Base-by-base conservation (phyloP, 2,329 filamentous ascomycete genomes). In the Cladosporium phlei region DNA sequence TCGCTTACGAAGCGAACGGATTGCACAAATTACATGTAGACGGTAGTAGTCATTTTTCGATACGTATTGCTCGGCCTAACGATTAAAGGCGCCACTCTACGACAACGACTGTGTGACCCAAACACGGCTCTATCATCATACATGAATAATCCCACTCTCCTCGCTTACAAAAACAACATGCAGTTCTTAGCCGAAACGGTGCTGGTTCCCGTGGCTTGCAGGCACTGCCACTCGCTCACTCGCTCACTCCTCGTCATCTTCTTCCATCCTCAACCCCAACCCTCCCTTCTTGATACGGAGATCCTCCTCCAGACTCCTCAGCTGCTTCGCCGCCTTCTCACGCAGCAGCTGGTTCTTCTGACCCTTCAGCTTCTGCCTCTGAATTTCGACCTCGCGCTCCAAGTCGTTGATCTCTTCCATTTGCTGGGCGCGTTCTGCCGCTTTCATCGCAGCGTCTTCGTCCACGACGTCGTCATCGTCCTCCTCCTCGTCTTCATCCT, bases 351-450 rank as follows among this genome's bases (percentile, higher is more conserved):
- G 65, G 21, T 66, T 66, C 35, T 71, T 67, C 52, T 69, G 65
- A 43, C 69, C 65, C 35, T 60, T 62, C 21, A 69, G 63, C 40
- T 61, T 61, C 42, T 51, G 49, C 38, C 52, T 52, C 16, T 69
- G 68, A 20, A 65, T 61, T 30, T 66, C 66, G 30, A 80, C 69
- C 49, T 74, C 69, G 37, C 68, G 67, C 59, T 79, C 70, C 52
- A 80, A 55, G 56, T 79, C 77, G 4, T 68, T 69, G 43, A 81
- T 76, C 60, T 80, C 75, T 47, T 76, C 74, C 38, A 68, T 66
- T 21, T 73, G 62, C 51, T 73, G 69, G 33, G 72, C 68, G 19
- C 69, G 61, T 52, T 75, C 68, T 20, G 72, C 69, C 21, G 73
- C 66, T 30, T 66, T 66, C 14, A 71, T 74, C 2, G 68, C 67